These are phyloP conservation scores for Multifurca ochricompacta DNA, from an alignment of 768 basidiomycete genomes.

Conservation along the genomic window DNA sequence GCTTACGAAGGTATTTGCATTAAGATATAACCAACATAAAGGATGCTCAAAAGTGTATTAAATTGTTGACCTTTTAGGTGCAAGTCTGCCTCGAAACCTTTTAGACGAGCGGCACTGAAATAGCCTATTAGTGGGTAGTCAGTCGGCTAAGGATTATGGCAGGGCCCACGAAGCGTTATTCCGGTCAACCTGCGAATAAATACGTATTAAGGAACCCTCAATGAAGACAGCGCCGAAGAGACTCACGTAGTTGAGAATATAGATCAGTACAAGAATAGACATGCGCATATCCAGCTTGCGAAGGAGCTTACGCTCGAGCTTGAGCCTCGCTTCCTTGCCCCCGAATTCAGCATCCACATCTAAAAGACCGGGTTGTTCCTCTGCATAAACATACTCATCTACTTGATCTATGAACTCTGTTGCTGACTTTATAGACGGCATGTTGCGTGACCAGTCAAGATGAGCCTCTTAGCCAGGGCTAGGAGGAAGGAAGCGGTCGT, in stretches of 20 bases:
- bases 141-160: not conserved
- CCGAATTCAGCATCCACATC: slow-evolving; percentile 31
- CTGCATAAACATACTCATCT: not conserved
- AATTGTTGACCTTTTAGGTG: slow-evolving; percentile 55
- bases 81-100: slow-evolving; percentile 65
- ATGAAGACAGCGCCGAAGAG: not conserved
- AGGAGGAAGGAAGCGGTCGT: too few relatives aligned
- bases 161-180: slow-evolving; percentile 56
- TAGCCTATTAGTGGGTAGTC: not conserved
- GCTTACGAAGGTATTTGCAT: slow-evolving; percentile 74
- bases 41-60: slow-evolving; percentile 55
- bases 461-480: too few relatives aligned
- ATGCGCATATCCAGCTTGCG: slow-evolving; percentile 37
- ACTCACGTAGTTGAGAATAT: slow-evolving; percentile 41
- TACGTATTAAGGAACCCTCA: not conserved
- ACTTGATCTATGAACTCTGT: not conserved
- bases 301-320: slow-evolving; percentile 37
- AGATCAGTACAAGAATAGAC: slow-evolving; percentile 38
- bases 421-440: slow-evolving; percentile 11
- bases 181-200: slow-evolving; percentile 47
- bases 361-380: not conserved
- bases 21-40: slow-evolving; percentile 66
- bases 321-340: slow-evolving; percentile 31
- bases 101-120: slow-evolving; percentile 58
- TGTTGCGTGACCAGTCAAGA: slow-evolving; percentile 3